Conservation (phyloP, 805 yeast genomes). For the Yamadazyma olivae region DNA sequence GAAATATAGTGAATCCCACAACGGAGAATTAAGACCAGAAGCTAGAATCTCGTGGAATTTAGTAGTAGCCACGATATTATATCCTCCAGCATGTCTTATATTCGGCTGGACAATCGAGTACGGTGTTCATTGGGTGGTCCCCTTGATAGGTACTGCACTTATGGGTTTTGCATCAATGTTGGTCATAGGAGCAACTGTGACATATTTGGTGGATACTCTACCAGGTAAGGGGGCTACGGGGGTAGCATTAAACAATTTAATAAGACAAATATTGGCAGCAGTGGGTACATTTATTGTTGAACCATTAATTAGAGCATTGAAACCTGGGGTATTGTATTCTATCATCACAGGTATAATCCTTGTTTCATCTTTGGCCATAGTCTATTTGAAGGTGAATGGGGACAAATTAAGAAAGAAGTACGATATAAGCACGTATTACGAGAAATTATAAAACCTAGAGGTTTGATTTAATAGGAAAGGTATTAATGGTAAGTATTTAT, state of each 20-base stretch:
- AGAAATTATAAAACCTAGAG: conserved; percentile 32
- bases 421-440: conserved; percentile 57
- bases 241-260: conserved; percentile 75
- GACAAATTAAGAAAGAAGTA: conserved; percentile 61
- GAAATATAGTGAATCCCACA: conserved; percentile 49
- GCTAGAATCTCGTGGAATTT: conserved; percentile 76
- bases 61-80: conserved; percentile 56
- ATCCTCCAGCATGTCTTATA: conserved; percentile 64
- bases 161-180: conserved; percentile 85
- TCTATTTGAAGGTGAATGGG: conserved; percentile 53
- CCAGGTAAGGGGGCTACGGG: conserved; percentile 92
- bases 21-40: conserved; percentile 72
- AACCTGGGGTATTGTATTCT: conserved; percentile 66
- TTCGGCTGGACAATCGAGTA: conserved; percentile 81
- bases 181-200: conserved; percentile 74
- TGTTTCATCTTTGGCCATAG: conserved; percentile 38
- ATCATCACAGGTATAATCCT: conserved; percentile 61
- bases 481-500: too few relatives aligned
- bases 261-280: conserved; percentile 73
- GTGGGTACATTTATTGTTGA: conserved; percentile 72
- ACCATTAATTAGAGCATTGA: conserved; percentile 65
- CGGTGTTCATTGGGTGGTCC: conserved; percentile 70
- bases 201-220: conserved; percentile 77
- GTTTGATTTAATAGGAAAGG: not conserved
- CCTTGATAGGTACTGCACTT: conserved; percentile 75